Base-by-base conservation (phyloP, 805 yeast genomes). In the Nakazawaea sp. region DNA sequence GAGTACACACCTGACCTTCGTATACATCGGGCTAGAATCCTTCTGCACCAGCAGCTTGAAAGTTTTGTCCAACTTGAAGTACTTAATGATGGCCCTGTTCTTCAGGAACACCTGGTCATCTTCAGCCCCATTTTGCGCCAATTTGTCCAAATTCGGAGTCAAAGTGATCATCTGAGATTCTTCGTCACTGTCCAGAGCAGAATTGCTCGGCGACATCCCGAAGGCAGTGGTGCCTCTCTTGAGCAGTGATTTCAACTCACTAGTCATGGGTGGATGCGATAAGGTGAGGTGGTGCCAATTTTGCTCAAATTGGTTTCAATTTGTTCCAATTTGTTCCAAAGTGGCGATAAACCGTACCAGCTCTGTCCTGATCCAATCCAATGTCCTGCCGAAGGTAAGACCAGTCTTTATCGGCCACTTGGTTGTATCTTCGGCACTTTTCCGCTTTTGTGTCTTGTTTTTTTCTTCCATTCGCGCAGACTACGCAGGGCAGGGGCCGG, bases 1-100 rank as follows among this genome's bases (percentile, higher is more conserved):
- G 4, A 38, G 20, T 9, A 35, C 35, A 25, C 33, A 38, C 16
- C 12, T 24, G 10, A 38, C 41, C 19, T 29, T 38, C 8, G 32
- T 12, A 30, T 38, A 38, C 5, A 38, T 6, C 7, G 41, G 41
- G 15, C 37, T 10, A 33, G 25, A 13, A n/a, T 10, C 11, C 21
- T 15, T 3, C 40, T 27, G 19, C 11, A 18, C 11, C 29, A 10
- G 3, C 17, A n/a, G 3, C 27, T 17, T 12, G 35, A 27, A 37
- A 18, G 31, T 27, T 17, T 30, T 26, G 26, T 36, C 34, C 15
- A 36, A n/a, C 12, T 26, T 21, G 23, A 31, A 36, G 26, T 31
- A 18, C 17, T 36, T 25, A 10, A 30, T 36, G 17, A 36, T 25
- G 5, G 28, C 40, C 17, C 26, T 28, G 20, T 25, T 36, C 26